Evolutionary conservation across 192 early-diverging fungal genomes (phyloP), one percentile per base, ranked within the genome.

Genomic region (Backusella mclennaniae): DNA sequence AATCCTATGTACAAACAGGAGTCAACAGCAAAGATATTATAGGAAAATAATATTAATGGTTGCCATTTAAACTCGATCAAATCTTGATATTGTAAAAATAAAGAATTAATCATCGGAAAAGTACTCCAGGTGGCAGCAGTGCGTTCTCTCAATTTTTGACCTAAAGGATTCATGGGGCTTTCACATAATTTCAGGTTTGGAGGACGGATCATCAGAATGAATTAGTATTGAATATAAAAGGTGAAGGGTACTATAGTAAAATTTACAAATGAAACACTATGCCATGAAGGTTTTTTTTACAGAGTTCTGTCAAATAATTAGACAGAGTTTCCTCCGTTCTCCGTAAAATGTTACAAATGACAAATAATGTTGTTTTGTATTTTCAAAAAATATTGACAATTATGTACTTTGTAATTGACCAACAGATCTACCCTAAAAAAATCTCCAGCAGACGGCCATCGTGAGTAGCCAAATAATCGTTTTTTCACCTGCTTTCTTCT

Each of bases 221-320:
- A 71, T 71, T 15, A 71, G 6, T 31, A 71, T 29, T 23, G 9
- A 19, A 69, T 69, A 69, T 69, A 71, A 71, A 71, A 31, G 69
- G 26, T 71, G 69, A 71, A 71, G 4, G 19, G 9, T 35, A 39
- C 39, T 69, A n/a, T 42, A 69, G 4, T 69, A 69, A 69, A 36
- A 29, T 38, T 41, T 69, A 69, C 68, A 41, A 69, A 69, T 69
- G 38, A 69, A 42, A 69, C 19, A 69, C n/a, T 36, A 36, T n/a
- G n/a, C n/a, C n/a, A n/a, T n/a, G n/a, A n/a, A 53, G 15, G 2
- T 17, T 26, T 26, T 26, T 26, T 26, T 26, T 26, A 26, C 26
- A 26, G 26, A 26, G 26, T 26, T 26, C 0, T 26, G 26, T 26
- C 26, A 26, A 26, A 26, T 26, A 26, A 26, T 26, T 26, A 26